These are phyloP conservation scores for Fusarium keratoplasticum DNA, from an alignment of 2,329 filamentous ascomycete genomes.

Conservation along the genomic window DNA sequence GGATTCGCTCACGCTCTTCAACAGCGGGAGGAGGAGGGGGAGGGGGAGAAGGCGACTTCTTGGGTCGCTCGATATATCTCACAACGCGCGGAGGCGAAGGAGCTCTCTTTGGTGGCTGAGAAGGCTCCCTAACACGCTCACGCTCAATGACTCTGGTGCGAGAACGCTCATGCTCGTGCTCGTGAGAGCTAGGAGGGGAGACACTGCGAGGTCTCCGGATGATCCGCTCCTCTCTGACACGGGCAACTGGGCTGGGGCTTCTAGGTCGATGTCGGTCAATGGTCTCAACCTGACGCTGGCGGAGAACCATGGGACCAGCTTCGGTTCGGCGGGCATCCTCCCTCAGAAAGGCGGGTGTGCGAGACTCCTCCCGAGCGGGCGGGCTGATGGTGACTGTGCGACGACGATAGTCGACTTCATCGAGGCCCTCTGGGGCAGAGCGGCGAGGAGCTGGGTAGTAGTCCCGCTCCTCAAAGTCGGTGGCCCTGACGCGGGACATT, in stretches of 20 bases:
- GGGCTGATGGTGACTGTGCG: slow-evolving; percentile 54
- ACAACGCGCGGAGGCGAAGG: slow-evolving; percentile 52
- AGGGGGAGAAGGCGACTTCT: slow-evolving; percentile 50
- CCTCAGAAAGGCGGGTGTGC: slow-evolving; percentile 63
- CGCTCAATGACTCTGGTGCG: slow-evolving; percentile 41
- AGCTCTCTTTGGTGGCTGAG: slow-evolving; percentile 52
- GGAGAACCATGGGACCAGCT: slow-evolving; percentile 64
- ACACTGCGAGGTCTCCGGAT: slow-evolving; percentile 58
- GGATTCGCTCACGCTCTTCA: slow-evolving; percentile 59
- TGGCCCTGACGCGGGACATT: slow-evolving; percentile 47
- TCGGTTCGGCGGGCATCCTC: slow-evolving; percentile 62
- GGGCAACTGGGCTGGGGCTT: slow-evolving; percentile 56
- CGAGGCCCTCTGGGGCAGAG: slow-evolving; percentile 47
- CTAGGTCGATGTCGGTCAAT: slow-evolving; percentile 61
- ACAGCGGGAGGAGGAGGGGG: slow-evolving; percentile 16
- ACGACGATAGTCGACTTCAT: slow-evolving; percentile 51
- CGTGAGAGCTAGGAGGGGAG: slow-evolving; percentile 53
- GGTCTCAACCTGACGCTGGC: slow-evolving; percentile 66
- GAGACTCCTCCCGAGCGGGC: slow-evolving; percentile 58
- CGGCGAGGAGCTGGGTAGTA: slow-evolving; percentile 53
- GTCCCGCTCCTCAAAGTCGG: slow-evolving; percentile 61
- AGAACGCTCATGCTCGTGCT: slow-evolving; percentile 54
- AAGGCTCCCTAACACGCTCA: slow-evolving; percentile 52
- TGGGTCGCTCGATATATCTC: slow-evolving; percentile 55
- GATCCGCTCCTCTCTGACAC: slow-evolving; percentile 57